Evolutionary conservation across 1,139 yeast genomes (phyloP).

Genomic region (Scheffersomyces stambukii): DNA sequence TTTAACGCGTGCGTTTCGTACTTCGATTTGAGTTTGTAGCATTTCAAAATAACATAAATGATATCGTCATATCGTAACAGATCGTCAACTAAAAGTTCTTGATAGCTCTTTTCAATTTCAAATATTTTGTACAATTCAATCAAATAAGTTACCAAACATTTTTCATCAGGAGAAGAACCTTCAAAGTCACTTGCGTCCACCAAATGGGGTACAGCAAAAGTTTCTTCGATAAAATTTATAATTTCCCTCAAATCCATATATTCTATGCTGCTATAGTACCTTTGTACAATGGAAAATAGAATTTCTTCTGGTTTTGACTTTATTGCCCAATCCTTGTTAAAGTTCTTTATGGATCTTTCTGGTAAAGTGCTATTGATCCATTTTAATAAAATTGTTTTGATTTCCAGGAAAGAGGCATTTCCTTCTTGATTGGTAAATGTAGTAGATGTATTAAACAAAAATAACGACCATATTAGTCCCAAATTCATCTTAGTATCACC

Average conservation of each 20-base stretch:
- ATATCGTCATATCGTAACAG: conserved; percentile 12
- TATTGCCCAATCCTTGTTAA: conserved; percentile 38
- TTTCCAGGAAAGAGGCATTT: conserved; percentile 29
- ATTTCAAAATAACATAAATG: conserved; percentile 1
- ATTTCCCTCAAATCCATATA: conserved; percentile 22
- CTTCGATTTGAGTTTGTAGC: conserved; percentile 22
- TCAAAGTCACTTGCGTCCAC: conserved; percentile 61
- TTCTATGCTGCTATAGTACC: conserved; percentile 18
- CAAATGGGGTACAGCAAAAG: conserved; percentile 52
- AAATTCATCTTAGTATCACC: conserved; percentile 60
- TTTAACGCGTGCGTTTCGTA: conserved; percentile 31
- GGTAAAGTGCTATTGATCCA: conserved; percentile 29
- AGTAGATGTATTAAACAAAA: conserved; percentile 44
- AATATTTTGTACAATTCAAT: conserved; percentile 59
- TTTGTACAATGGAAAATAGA: conserved; percentile 25
- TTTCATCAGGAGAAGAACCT: conserved; percentile 63
- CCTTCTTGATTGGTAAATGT: conserved; percentile 25
- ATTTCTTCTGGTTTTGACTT: conserved; percentile 20
- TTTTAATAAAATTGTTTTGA: conserved; percentile 27
- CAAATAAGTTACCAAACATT: conserved; percentile 60
- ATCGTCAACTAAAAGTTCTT: conserved; percentile 2
- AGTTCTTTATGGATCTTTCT: conserved; percentile 22
- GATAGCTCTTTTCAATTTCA: conserved; percentile 25
- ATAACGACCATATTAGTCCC: conserved; percentile 64
- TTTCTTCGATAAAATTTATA: conserved; percentile 20